A percentile compares a stretch with the other conserved stretches of the same genome.
phyloP scores from a whole-genome alignment of 768 basidiomycete species.

The Lentinula lateritia region DNA sequence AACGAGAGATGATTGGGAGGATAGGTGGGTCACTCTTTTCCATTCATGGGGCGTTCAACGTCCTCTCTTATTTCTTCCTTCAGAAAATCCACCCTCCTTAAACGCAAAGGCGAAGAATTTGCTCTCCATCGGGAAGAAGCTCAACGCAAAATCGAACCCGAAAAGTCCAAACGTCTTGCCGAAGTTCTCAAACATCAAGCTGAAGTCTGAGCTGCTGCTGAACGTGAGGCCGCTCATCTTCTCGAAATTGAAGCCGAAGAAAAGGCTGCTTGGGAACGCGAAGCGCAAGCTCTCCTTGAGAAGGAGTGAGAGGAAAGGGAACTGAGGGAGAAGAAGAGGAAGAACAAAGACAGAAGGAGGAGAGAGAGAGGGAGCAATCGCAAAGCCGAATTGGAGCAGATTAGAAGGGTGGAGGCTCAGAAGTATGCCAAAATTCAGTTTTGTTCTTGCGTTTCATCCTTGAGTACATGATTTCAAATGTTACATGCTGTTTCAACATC shows the following conservation, averaged over 20 bases:
- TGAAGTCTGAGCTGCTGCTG: slow-evolving; percentile 45
- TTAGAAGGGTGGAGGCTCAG: too few species aligned
- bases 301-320: background rate
- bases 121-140: slow-evolving; percentile 53
- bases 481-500: too few species aligned
- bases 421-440: too few species aligned
- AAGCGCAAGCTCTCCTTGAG: background rate
- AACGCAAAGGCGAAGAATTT: slow-evolving; percentile 62
- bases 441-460: too few species aligned
- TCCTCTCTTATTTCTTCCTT: slow-evolving; percentile 16
- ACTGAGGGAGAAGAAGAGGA: background rate
- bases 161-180: slow-evolving; percentile 70
- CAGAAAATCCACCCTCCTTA: slow-evolving; percentile 5
- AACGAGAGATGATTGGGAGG: slow-evolving; percentile 66
- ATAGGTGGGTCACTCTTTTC: slow-evolving; percentile 28
- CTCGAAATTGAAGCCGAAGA: slow-evolving; percentile 43
- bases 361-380: background rate
- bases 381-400: too few species aligned
- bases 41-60: slow-evolving; percentile 27
- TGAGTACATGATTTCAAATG: too few species aligned
- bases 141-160: slow-evolving; percentile 68
- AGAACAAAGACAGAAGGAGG: background rate
- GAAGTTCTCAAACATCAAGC: slow-evolving; percentile 53
- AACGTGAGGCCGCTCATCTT: slow-evolving; percentile 48
- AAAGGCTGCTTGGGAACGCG: slow-evolving; percentile 27